Evolutionary conservation across 805 yeast species (phyloP).

Genomic region (Nakazawaea wyomingensis): DNA sequence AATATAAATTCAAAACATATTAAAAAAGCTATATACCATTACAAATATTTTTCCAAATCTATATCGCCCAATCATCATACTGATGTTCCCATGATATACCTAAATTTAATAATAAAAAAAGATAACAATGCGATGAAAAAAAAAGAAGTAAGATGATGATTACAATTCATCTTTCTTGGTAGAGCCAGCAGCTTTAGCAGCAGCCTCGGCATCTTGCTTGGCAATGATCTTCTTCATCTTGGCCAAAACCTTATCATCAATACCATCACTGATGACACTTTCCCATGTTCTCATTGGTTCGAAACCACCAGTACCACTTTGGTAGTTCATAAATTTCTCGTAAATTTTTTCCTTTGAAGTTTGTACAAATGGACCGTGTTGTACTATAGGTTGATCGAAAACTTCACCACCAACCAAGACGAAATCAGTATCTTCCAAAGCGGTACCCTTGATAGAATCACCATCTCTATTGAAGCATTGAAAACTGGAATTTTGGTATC

Average conservation of each 20-base stretch:
- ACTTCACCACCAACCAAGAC: slow-evolving; percentile 73
- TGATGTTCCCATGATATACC: no score
- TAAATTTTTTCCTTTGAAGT: slow-evolving; percentile 59
- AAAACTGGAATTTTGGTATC: slow-evolving; percentile 34
- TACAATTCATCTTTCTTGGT: background rate
- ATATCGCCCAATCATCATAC: no score
- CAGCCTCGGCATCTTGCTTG: slow-evolving; percentile 1
- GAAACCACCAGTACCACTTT: slow-evolving; percentile 62
- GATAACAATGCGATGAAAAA: background rate
- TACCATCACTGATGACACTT: slow-evolving; percentile 34
- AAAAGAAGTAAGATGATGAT: no score
- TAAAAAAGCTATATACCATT: no score
- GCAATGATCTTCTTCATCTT: slow-evolving; percentile 6
- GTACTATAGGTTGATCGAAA: slow-evolving; percentile 70
- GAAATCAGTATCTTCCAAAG: slow-evolving; percentile 53
- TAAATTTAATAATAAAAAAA: no score
- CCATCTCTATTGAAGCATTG: slow-evolving; percentile 68
- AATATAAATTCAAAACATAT: no score
- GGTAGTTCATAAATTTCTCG: slow-evolving; percentile 70
- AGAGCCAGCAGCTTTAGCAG: slow-evolving; percentile 1
- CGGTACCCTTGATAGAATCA: slow-evolving; percentile 48
- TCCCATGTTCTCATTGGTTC: slow-evolving; percentile 61
- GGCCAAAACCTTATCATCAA: slow-evolving; percentile 12
- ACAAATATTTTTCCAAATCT: no score
- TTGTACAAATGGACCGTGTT: slow-evolving; percentile 91